A percentile compares a stretch with the other conserved stretches of the same genome.
These are phyloP conservation scores for Zychaea mexicana DNA, from an alignment of 371 early-diverging fungal species.

Conservation along the genomic window DNA sequence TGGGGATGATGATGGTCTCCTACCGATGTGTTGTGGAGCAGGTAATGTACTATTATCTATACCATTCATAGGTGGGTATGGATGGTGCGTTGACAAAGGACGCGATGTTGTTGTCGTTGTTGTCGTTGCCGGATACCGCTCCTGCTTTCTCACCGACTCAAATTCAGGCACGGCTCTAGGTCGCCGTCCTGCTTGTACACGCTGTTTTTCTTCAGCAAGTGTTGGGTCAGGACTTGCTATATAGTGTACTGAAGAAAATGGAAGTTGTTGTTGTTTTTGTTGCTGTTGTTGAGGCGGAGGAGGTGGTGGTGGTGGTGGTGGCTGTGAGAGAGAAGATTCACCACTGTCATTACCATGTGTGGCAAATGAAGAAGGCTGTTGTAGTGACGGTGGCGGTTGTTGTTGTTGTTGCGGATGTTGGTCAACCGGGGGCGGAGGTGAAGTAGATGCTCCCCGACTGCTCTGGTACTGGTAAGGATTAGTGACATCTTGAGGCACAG, in stretches of 20 bases:
- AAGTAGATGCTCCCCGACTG: constrained; percentile 4
- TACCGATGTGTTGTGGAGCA: too few relatives aligned
- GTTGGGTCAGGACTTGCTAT: neutral
- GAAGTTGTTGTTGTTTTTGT: too few relatives aligned
- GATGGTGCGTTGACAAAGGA: neutral
- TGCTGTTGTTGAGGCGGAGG: too few relatives aligned
- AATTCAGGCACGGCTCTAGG: neutral
- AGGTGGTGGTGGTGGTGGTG: too few relatives aligned
- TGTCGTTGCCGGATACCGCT: neutral
- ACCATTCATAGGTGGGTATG: neutral
- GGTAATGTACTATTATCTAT: too few relatives aligned
- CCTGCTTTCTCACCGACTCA: neutral
- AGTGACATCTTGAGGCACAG: constrained; percentile 8
- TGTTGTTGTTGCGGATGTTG: neutral
- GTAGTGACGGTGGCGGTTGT: too few relatives aligned
- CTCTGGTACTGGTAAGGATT: constrained; percentile 17
- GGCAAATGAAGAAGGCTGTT: too few relatives aligned
- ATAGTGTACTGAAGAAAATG: neutral
- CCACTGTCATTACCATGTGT: too few relatives aligned
- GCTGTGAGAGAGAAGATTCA: too few relatives aligned
- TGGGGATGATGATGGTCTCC: neutral
- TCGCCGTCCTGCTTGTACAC: neutral
- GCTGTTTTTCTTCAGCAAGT: neutral
- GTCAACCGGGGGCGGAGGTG: neutral
- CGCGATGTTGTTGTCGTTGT: neutral